Base-by-base conservation (phyloP, 257 asterid species). In the Capsicum rhomboideum region DNA sequence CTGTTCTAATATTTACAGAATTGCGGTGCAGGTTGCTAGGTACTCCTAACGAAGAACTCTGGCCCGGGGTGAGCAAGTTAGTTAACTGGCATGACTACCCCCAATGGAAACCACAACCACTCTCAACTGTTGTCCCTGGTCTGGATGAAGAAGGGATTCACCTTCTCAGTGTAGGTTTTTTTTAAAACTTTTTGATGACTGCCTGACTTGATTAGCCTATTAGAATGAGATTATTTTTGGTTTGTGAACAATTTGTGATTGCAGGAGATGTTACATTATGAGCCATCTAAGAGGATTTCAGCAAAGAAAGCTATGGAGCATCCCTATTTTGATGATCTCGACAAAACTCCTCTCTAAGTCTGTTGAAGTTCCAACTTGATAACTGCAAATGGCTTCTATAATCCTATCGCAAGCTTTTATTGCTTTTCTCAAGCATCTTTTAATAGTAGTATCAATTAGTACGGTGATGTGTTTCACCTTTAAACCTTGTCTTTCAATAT, bases 231-330 rank as follows among this genome's bases (percentile, higher is more conserved):
- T 50, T 28, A 23, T 49, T 49, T 31, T 68, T 53, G 11, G 67
- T 50, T 44, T 17, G 81, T 14, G 49, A 53, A 23, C 53, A 16
- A 28, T 59, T 52, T 34, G 54, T 42, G 49, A 23, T 46, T 88
- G 88, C 92, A 95, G 99, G 98, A 93, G 86, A 96, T 96, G 98
- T 88, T 96, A 89, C 94, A 92, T 10, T 94, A 93, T 80, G 98
- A 96, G 79, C 99, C 99, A 79, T 82, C 97, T 21, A 92, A 87
- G 86, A 91, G 99, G 91, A 94, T 96, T 86, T 96, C 99, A 40
- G 99, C 99, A 3, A 96, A 96, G 95, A 93, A 91, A 88, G 99
- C 99, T 23, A 91, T 96, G 99, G 99, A 94, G 28, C 98, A 96
- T 87, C 93, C 93, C 56, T 96, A 94, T 64, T 96, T 96, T 23